phyloP scores from a whole-genome alignment of 805 yeast species.

The Candida anglica region DNA sequence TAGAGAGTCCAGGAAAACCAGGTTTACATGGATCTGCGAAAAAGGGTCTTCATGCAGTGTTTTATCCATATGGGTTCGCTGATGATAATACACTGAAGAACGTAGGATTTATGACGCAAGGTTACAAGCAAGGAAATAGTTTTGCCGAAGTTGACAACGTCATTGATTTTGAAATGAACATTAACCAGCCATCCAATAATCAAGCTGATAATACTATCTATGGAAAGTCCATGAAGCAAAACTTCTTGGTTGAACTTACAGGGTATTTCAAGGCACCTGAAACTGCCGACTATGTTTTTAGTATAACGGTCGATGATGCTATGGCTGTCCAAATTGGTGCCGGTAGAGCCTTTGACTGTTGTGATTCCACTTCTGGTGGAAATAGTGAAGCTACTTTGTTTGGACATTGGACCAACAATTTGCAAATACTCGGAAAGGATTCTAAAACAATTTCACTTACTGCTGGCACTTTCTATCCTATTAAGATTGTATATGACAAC shows the following conservation, averaged over 20 bases:
- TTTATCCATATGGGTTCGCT: background rate
- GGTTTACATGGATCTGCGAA: no score
- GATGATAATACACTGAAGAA: background rate
- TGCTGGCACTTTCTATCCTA: conserved; percentile 22
- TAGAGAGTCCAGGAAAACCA: no score
- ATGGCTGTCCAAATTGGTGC: conserved; percentile 25
- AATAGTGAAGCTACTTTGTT: background rate
- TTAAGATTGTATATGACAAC: conserved; percentile 18
- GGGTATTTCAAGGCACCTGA: conserved; percentile 18
- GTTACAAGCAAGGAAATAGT: background rate
- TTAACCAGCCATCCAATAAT: background rate
- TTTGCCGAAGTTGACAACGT: background rate
- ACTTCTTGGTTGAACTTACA: conserved; percentile 16
- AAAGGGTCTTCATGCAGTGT: background rate
- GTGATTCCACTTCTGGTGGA: conserved; percentile 8
- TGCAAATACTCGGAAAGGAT: background rate
- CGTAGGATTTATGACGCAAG: background rate
- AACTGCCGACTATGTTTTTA: conserved; percentile 22
- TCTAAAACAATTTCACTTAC: background rate
- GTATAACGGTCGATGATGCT: conserved; percentile 25
- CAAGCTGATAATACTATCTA: background rate
- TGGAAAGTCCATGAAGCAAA: conserved; percentile 1
- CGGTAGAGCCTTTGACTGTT: conserved; percentile 30
- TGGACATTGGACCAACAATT: background rate
- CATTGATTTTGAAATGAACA: background rate